A percentile compares a stretch with the other conserved stretches of the same genome.
phyloP scores from a whole-genome alignment of 208 protist species.

The Trypanosoma mega region DNA sequence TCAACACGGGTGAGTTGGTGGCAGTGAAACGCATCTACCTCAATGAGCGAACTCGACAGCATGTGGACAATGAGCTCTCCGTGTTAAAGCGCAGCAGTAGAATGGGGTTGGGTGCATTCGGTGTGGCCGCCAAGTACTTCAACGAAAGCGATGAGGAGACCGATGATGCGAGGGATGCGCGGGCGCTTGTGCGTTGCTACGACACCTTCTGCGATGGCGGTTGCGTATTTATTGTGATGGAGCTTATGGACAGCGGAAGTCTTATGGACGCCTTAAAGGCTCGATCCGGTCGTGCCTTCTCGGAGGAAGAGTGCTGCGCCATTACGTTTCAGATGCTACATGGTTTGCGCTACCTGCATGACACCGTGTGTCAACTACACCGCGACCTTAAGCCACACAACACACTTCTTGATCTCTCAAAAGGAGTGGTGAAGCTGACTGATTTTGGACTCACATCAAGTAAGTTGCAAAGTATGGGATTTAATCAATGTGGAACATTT shows the following conservation, averaged over 20 bases:
- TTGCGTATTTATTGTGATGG: constrained; percentile 30
- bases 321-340: constrained; percentile 35
- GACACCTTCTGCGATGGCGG: constrained; percentile 20
- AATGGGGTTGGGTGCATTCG: background rate
- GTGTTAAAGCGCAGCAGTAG: constrained; percentile 16
- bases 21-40: constrained; percentile 38
- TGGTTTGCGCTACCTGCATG: constrained; percentile 28
- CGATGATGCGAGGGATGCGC: constrained; percentile 8
- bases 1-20: constrained; percentile 27
- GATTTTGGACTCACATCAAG: constrained; percentile 73
- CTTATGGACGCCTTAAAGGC: constrained; percentile 24
- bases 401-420: constrained; percentile 94
- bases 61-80: constrained; percentile 30
- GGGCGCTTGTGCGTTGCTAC: constrained; percentile 22
- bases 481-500: constrained; percentile 30
- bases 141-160: background rate
- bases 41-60: constrained; percentile 16
- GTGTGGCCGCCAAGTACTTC: too few relatives aligned
- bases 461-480: constrained; percentile 28
- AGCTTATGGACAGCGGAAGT: constrained; percentile 31
- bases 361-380: constrained; percentile 59
- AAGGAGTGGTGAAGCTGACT: constrained; percentile 87
- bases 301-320: constrained; percentile 25
- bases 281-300: constrained; percentile 11
- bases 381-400: constrained; percentile 97